These are phyloP conservation scores for Trichophyton simii DNA, from an alignment of 2,329 filamentous ascomycete species.

Conservation along the genomic window DNA sequence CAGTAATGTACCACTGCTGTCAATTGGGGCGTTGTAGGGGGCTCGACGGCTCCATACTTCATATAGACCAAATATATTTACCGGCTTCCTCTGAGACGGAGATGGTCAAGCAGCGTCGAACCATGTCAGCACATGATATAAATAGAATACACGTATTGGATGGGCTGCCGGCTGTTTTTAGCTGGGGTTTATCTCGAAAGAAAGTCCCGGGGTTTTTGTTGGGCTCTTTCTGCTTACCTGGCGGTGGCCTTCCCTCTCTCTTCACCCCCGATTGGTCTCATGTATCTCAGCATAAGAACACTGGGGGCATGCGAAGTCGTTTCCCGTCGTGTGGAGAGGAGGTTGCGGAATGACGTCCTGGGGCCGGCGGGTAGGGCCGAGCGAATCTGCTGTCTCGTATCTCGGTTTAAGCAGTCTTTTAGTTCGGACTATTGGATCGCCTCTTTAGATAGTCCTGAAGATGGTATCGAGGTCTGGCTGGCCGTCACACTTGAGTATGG, in stretches of 20 bases:
- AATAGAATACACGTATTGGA: conserved; percentile 1
- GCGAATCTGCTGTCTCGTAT: not conserved
- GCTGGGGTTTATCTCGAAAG: not conserved
- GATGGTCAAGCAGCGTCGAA: not conserved
- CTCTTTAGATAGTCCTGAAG: not conserved
- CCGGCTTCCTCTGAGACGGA: not conserved
- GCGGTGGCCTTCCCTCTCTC: not conserved
- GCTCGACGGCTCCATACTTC: not conserved
- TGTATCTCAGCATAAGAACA: no score
- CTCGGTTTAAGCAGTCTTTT: not conserved
- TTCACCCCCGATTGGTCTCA: no score
- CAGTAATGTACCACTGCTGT: not conserved
- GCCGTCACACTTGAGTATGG: not conserved
- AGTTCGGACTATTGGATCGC: not conserved
- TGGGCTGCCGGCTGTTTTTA: not conserved
- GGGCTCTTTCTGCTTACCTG: not conserved
- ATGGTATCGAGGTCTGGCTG: not conserved
- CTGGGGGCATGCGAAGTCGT: no score
- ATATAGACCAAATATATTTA: not conserved
- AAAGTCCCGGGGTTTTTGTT: not conserved
- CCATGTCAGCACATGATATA: conserved; percentile 3
- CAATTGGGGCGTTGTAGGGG: not conserved
- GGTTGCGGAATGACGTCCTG: not conserved
- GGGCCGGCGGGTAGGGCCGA: not conserved
- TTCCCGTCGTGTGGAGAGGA: not conserved